Conservation (phyloP, 441 rosid genomes). For the Populus hybrid region DNA sequence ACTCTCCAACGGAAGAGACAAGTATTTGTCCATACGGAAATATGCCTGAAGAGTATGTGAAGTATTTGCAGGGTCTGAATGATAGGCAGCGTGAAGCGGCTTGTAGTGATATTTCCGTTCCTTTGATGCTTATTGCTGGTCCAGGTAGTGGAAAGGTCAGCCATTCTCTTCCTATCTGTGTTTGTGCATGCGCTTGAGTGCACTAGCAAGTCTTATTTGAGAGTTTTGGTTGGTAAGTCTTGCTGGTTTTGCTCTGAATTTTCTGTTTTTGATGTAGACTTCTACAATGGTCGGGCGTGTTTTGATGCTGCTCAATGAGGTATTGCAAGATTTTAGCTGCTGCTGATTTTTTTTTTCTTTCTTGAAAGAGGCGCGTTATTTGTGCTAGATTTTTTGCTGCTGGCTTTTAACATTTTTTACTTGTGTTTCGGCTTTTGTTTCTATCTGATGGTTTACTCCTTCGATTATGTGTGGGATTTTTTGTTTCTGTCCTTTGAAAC, state of each 20-base stretch:
- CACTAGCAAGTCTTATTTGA: slow-evolving; percentile 8
- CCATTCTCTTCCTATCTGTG: not conserved
- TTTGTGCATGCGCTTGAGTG: not conserved
- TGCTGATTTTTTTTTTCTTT: not conserved
- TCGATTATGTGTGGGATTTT: not conserved
- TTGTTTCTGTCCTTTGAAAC: slow-evolving; percentile 9
- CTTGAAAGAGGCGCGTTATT: not conserved
- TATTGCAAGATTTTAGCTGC: slow-evolving; percentile 26
- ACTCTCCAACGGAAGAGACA: slow-evolving; percentile 24
- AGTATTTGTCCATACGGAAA: slow-evolving; percentile 27
- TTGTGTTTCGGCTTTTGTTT: not conserved
- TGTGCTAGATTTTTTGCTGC: not conserved
- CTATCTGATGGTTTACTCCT: not conserved
- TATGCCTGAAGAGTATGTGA: slow-evolving; percentile 61
- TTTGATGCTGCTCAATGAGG: slow-evolving; percentile 70
- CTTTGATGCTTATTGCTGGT: slow-evolving; percentile 94
- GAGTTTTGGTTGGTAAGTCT: not conserved
- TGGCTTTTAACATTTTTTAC: not conserved
- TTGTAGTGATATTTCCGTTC: slow-evolving; percentile 63
- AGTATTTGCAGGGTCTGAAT: slow-evolving; percentile 66
- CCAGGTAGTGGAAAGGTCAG: slow-evolving; percentile 96
- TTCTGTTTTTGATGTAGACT: slow-evolving; percentile 51
- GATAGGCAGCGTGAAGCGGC: slow-evolving; percentile 88
- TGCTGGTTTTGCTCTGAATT: slow-evolving; percentile 16
- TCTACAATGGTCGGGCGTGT: slow-evolving; percentile 98